Evolutionary conservation across 179 eudicot genomes (phyloP).

Genomic region (Kewa caespitosa): DNA sequence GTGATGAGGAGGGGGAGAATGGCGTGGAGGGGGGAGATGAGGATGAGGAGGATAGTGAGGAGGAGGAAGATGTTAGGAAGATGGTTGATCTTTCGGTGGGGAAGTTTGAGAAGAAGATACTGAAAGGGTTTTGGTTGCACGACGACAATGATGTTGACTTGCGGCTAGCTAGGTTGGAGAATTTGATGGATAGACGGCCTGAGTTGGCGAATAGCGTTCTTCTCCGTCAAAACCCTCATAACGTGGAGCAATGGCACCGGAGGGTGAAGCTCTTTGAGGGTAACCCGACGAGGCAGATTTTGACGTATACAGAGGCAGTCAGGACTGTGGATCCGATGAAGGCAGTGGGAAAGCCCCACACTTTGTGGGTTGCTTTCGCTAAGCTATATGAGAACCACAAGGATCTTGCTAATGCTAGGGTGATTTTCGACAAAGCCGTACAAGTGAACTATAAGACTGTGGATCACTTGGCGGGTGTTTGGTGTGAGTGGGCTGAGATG

Average conservation of each 20-base stretch:
- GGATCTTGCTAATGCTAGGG: slow-evolving; percentile 79
- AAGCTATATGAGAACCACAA: slow-evolving; percentile 81
- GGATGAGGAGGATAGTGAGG: slow-evolving; percentile 36
- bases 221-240: slow-evolving; percentile 90
- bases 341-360: slow-evolving; percentile 94
- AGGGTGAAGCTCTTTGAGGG: slow-evolving; percentile 90
- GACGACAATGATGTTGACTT: slow-evolving; percentile 81
- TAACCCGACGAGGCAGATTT: slow-evolving; percentile 77
- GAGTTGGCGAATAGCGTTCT: slow-evolving; percentile 92
- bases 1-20: slow-evolving; percentile 47
- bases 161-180: slow-evolving; percentile 73
- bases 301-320: slow-evolving; percentile 92
- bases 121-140: slow-evolving; percentile 66
- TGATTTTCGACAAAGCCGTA: slow-evolving; percentile 89
- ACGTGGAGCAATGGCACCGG: slow-evolving; percentile 98
- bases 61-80: slow-evolving; percentile 54
- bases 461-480: slow-evolving; percentile 87
- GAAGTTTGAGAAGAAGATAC: slow-evolving; percentile 60
- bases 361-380: slow-evolving; percentile 93
- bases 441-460: slow-evolving; percentile 84
- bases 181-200: slow-evolving; percentile 84
- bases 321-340: slow-evolving; percentile 93
- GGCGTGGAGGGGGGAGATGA: slow-evolving; percentile 34
- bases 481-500: slow-evolving; percentile 99
- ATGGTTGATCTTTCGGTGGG: slow-evolving; percentile 40